phyloP scores from a whole-genome alignment of 2,329 filamentous ascomycete genomes.

The Aquanectria penicillioides region DNA sequence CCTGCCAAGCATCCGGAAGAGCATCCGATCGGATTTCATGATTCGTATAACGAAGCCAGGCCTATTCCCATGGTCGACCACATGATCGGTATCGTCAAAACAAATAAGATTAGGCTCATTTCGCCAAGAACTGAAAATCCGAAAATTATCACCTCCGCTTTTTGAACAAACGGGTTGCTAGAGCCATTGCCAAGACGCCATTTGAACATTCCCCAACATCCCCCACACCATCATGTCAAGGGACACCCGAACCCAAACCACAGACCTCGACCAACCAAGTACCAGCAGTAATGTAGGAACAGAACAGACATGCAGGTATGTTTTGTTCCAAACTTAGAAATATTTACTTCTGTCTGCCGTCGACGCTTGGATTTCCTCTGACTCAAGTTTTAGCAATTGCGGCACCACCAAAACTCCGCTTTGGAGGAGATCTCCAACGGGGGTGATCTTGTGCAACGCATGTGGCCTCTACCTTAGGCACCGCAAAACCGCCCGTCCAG shows the following conservation, averaged over 20 bases:
- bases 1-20: too few species aligned
- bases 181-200: background rate
- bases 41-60: too few species aligned
- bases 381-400: background rate
- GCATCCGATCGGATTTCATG: too few species aligned
- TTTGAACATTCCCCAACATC: background rate
- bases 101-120: too few species aligned
- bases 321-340: background rate
- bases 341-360: background rate
- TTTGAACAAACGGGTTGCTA: too few species aligned
- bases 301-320: background rate
- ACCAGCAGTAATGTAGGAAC: background rate
- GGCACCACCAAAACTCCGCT: background rate
- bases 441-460: background rate
- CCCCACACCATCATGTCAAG: background rate
- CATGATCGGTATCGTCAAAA: too few species aligned
- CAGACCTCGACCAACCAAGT: background rate
- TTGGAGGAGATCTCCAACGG: background rate
- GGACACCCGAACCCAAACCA: background rate
- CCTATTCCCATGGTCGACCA: too few species aligned
- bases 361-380: background rate
- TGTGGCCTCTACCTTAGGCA: constrained; percentile 1
- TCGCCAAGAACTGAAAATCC: too few species aligned
- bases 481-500: background rate
- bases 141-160: too few species aligned